These are phyloP conservation scores for Draba incana DNA, from an alignment of 345 rosid genomes.

Conservation along the genomic window DNA sequence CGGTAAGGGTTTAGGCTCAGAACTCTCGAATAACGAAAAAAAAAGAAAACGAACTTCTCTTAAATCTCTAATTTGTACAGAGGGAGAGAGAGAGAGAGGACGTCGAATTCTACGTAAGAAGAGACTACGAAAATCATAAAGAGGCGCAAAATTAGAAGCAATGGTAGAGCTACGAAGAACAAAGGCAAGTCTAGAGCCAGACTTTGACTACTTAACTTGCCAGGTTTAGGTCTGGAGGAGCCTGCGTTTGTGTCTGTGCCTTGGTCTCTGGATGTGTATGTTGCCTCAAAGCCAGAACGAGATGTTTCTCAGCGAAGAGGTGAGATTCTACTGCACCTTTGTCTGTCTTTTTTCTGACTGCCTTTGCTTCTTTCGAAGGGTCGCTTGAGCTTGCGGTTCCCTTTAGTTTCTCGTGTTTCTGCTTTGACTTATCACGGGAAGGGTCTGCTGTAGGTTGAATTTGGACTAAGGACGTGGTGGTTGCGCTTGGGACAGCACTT, in stretches of 20 bases:
- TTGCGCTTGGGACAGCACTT: conserved; percentile 46
- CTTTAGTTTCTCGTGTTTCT: conserved; percentile 58
- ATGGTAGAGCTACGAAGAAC: conserved; percentile 6
- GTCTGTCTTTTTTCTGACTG: conserved; percentile 62
- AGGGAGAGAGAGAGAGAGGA: not conserved
- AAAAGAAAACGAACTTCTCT: conserved; percentile 13
- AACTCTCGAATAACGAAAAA: not conserved
- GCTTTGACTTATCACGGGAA: conserved; percentile 48
- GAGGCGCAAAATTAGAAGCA: conserved; percentile 23
- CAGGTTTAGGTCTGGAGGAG: conserved; percentile 27
- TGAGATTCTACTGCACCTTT: conserved; percentile 49
- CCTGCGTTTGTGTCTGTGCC: conserved; percentile 10
- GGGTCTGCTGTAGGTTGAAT: conserved; percentile 47
- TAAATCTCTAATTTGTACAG: conserved; percentile 5
- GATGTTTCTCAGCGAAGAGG: conserved; percentile 39
- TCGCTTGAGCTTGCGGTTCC: conserved; percentile 48
- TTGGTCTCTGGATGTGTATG: conserved; percentile 17
- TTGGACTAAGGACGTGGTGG: conserved; percentile 43
- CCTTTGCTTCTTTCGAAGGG: conserved; percentile 52
- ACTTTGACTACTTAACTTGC: conserved; percentile 20
- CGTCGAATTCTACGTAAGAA: not conserved
- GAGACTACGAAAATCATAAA: not conserved
- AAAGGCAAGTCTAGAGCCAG: conserved; percentile 27
- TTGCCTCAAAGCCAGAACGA: conserved; percentile 21
- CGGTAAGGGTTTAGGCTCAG: no score